A percentile compares a stretch with the other conserved stretches of the same genome.
Evolutionary conservation across 768 basidiomycete genomes (phyloP).

Genomic region (Lactifluus piperatus): DNA sequence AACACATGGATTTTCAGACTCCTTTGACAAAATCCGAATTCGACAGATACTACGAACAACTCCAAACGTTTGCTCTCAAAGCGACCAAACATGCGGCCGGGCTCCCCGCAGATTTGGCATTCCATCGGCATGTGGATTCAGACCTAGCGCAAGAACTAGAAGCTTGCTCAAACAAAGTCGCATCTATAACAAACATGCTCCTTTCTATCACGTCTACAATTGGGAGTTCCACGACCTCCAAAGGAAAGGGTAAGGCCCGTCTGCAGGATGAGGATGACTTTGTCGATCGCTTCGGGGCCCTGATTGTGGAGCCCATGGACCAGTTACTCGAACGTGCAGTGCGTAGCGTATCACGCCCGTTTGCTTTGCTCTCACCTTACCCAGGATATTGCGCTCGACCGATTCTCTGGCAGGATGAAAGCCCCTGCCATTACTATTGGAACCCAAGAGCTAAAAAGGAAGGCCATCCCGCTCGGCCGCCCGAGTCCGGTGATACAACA

Average conservation of each 20-base stretch:
- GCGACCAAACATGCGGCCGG: conserved; percentile 53
- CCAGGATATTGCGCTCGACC: conserved; percentile 82
- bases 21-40: conserved; percentile 28
- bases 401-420: conserved; percentile 62
- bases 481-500: conserved; percentile 61
- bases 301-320: conserved; percentile 81
- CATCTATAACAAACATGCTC: conserved; percentile 58
- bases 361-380: neutral
- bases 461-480: conserved; percentile 32
- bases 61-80: conserved; percentile 55
- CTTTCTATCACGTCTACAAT: conserved; percentile 43
- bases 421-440: conserved; percentile 55
- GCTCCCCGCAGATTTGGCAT: conserved; percentile 71
- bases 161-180: conserved; percentile 51
- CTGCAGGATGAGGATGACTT: conserved; percentile 70
- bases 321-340: conserved; percentile 77
- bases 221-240: conserved; percentile 27
- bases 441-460: conserved; percentile 29
- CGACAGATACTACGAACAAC: conserved; percentile 41
- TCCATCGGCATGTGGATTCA: conserved; percentile 80
- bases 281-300: conserved; percentile 68
- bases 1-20: conserved; percentile 3
- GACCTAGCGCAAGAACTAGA: conserved; percentile 66
- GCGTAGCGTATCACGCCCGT: conserved; percentile 23
- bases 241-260: conserved; percentile 46